These are phyloP conservation scores for Chytriomyces confervae DNA, from an alignment of 192 early-diverging fungal species.

Conservation along the genomic window DNA sequence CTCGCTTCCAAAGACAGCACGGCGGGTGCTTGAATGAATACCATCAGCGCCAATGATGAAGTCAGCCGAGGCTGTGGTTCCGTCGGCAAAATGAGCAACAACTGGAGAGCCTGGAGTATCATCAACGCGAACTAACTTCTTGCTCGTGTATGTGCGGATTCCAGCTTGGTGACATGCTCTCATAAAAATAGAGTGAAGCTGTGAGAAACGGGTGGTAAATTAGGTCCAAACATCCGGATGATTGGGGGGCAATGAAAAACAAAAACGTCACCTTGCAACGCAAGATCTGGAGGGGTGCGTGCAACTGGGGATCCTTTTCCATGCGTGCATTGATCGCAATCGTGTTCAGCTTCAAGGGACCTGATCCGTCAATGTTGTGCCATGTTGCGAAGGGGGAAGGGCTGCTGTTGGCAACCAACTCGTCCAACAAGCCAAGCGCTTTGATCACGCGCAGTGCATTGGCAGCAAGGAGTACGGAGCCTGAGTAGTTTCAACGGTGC, in stretches of 20 bases:
- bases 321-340: not conserved
- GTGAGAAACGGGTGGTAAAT: not conserved
- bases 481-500: not conserved
- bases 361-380: not conserved
- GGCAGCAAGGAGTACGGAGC: not conserved
- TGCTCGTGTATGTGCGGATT: not conserved
- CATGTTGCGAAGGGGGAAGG: not conserved
- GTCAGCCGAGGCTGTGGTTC: not conserved
- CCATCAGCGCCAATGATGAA: constrained; percentile 36
- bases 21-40: constrained; percentile 16
- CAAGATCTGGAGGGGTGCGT: not conserved
- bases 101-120: not conserved
- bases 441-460: constrained; percentile 23
- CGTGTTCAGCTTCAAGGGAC: not conserved
- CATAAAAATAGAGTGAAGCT: constrained; percentile 17
- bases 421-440: constrained; percentile 21
- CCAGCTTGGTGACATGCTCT: constrained; percentile 16
- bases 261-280: constrained; percentile 6
- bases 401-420: not conserved
- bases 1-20: constrained; percentile 43
- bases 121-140: constrained; percentile 15
- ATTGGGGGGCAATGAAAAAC: not conserved
- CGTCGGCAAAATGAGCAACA: constrained; percentile 21
- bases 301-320: not conserved
- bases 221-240: not conserved